phyloP scores from a whole-genome alignment of 139 green algal species.

The Nannochloris sp. region DNA sequence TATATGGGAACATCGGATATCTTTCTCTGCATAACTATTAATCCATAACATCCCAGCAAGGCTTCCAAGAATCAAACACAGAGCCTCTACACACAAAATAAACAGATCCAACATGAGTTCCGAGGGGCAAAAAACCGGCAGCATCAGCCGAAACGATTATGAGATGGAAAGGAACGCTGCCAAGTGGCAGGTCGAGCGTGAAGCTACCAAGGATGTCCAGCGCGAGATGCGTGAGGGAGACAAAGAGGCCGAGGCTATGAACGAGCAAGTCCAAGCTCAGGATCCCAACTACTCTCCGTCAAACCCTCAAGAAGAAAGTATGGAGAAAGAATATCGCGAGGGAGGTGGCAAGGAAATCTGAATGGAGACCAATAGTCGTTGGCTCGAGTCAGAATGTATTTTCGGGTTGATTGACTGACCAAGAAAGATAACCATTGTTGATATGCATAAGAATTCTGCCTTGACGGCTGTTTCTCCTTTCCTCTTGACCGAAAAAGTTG shows the following conservation, averaged over 20 bases:
- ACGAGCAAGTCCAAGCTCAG: constrained; percentile 32
- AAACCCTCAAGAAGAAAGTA: neutral
- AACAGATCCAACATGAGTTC: too few relatives aligned
- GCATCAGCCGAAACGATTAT: neutral
- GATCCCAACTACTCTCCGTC: constrained; percentile 4
- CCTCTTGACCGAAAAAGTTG: too few relatives aligned
- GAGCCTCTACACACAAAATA: too few relatives aligned
- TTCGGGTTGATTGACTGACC: too few relatives aligned
- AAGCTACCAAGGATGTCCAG: neutral
- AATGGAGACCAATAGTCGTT: constrained; percentile 2
- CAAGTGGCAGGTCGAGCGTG: neutral
- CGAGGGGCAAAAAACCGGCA: too few relatives aligned
- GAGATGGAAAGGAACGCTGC: neutral
- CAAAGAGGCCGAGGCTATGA: constrained; percentile 26
- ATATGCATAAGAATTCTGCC: neutral
- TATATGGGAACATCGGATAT: too few relatives aligned
- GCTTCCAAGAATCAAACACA: too few relatives aligned
- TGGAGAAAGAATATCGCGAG: neutral
- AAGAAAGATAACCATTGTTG: too few relatives aligned
- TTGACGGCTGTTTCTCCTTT: neutral
- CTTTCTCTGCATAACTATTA: too few relatives aligned
- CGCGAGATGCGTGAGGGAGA: constrained; percentile 5
- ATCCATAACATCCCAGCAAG: too few relatives aligned
- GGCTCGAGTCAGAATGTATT: neutral
- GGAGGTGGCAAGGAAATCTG: neutral